Evolutionary conservation across 495 filamentous ascomycete species (phyloP), one percentile per base, ranked within the genome.

Genomic region (Penicillium riverlandense): DNA sequence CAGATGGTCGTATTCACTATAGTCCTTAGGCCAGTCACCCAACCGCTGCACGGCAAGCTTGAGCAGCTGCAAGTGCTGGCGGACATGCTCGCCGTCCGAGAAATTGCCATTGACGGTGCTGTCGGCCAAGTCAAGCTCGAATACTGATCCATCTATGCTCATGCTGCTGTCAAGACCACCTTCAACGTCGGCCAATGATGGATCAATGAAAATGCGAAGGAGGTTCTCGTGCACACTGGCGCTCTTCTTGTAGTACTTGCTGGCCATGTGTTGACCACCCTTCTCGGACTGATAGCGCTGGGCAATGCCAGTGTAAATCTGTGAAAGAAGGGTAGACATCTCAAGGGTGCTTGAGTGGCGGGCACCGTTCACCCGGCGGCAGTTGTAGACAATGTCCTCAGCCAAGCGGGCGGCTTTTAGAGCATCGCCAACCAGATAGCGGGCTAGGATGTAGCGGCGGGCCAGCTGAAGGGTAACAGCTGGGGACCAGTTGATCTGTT

Each of bases 381-480:
- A 66, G 53, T 69, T 69, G 54, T 69, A 69, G 5, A 69, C 63
- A 22, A 67, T 64, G 37, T 69, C 66, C 45, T 69, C 63, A 13
- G 66, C 60, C 7, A 69, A 60, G 22, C 66, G 66, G 14, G 62
- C 48, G 6, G 66, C 56, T 29, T 55, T 58, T 10, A 54, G 39
- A 14, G 50, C 42, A 15, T 67, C 63, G 31, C 54, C 60, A 1
- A 53, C 49, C 29, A 67, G 50, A 47, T 66, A 69, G 35, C 62
- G 63, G 35, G 59, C 64, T n/a, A 67, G 47, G 33, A 63, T 59
- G 33, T 63, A 62, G 52, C 61, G 61, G 35, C 60, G 66, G 30
- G 62, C 66, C 2, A 70, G 58, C 12, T 61, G 51, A 29, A 69
- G 49, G n/a, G 56, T 67, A 43, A 61, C 43, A 1, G 44, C 35